Evolutionary conservation across 768 basidiomycete genomes (phyloP), one percentile per base, ranked within the genome.

Genomic region (Kwoniella europaea): DNA sequence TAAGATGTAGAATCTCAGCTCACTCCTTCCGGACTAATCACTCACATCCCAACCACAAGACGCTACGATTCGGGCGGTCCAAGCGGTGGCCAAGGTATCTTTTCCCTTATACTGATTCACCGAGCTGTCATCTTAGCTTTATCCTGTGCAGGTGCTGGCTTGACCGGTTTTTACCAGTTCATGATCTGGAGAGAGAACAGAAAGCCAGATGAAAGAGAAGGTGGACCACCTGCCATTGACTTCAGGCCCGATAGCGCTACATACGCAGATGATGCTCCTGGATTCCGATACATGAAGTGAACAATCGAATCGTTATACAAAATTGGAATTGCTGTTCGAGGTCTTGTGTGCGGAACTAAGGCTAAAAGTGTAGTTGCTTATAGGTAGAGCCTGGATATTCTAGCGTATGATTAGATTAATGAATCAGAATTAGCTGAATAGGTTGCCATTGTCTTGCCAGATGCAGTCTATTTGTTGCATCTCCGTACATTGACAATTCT

Each of bases 21-120:
- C 20, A 52, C 44, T 10, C 16, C 44, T 46, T 16, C 16, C 44
- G 10, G 44, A 16, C 44, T 46, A 16, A 27, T 20, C 4, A 73
- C 72, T 74, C 65, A 74, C 72, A 43, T 74, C 72, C 68, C 63
- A 71, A 10, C 69, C 72, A 44, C 55, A 53, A 20, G 59, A 63
- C 3, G 68, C 72, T 9, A 74, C 65, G 20, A 71, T 64, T 18
- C 65, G 57, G 9, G 72, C 72, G 27, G 71, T 73, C 71, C 71
- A 69, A 5, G 63, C 42, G 1, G 67, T 53, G 1, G 67, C 16
- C 35, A 73, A 54, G 61, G 9, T 72, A 29, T 18, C 41, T 67
- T 16, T 55, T 53, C 69, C 62, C 55, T 20, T 56, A 54, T n/a
- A 41, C 63, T 53, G 67, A 75, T 42, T 42, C 52, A 6, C 74